Conservation (phyloP, 1,284 basidiomycete species). For the Thelephora terrestris region DNA sequence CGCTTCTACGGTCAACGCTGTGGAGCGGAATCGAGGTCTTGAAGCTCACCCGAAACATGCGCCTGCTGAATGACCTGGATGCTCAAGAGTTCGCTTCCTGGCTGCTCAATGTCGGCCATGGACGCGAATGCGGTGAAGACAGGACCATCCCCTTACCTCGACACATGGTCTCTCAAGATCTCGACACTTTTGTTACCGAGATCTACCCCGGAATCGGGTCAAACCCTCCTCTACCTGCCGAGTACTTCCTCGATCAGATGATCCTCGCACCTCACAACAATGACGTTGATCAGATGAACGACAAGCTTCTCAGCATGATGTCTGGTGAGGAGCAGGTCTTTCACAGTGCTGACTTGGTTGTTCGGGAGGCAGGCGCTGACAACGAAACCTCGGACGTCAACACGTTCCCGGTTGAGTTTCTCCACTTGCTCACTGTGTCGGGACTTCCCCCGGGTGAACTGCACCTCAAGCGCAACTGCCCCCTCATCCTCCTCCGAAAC, state of each 20-base stretch:
- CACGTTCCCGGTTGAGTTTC: slow-evolving; percentile 14
- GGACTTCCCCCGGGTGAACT: slow-evolving; percentile 20
- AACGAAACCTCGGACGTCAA: slow-evolving; percentile 4
- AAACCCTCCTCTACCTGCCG: slow-evolving; percentile 14
- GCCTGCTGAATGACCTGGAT: slow-evolving; percentile 19
- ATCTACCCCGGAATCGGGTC: slow-evolving; percentile 21
- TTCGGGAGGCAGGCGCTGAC: slow-evolving; percentile 6
- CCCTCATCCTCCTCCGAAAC: slow-evolving; percentile 28
- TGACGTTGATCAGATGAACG: slow-evolving; percentile 18
- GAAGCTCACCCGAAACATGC: slow-evolving; percentile 28
- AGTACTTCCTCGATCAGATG: slow-evolving; percentile 26
- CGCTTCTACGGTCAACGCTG: slow-evolving; percentile 23
- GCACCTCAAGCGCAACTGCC: slow-evolving; percentile 22
- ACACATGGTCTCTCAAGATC: slow-evolving; percentile 15
- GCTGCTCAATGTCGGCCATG: slow-evolving; percentile 32
- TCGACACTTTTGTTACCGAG: slow-evolving; percentile 18
- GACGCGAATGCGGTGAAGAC: slow-evolving; percentile 14
- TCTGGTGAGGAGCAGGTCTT: slow-evolving; percentile 17
- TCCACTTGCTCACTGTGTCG: slow-evolving; percentile 14
- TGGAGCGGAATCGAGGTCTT: slow-evolving; percentile 25
- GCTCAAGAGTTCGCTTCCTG: too few species aligned
- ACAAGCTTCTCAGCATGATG: slow-evolving; percentile 20
- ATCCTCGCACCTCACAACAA: slow-evolving; percentile 22
- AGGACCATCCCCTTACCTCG: slow-evolving; percentile 19
- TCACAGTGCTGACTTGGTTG: slow-evolving; percentile 21